Conservation (phyloP, 768 basidiomycete species). For the Mycena galopus region DNA sequence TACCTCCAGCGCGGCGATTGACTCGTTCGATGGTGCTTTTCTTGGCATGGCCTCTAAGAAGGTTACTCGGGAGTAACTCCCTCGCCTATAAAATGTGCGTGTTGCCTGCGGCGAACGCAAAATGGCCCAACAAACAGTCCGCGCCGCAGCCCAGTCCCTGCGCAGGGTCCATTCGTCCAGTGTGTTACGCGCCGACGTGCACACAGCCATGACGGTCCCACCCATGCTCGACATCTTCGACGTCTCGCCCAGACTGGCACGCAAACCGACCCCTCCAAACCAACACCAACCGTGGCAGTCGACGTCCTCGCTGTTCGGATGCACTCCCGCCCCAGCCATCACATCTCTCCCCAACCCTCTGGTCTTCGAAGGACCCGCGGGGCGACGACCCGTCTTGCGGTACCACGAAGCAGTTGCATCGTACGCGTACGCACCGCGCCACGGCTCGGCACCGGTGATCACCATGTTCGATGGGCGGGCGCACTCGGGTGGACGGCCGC, state of each 20-base stretch:
- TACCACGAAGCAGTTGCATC: not conserved
- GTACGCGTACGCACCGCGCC: not conserved
- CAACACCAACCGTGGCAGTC: not conserved
- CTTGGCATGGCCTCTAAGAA: too few relatives aligned
- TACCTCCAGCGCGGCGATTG: too few relatives aligned
- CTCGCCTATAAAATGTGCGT: too few relatives aligned
- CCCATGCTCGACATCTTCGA: constrained; percentile 30
- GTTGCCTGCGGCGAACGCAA: too few relatives aligned
- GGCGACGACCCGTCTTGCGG: constrained; percentile 7
- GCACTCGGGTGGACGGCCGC: not conserved
- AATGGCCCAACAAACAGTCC: constrained; percentile 8
- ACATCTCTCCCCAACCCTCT: constrained; percentile 20
- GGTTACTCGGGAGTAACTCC: too few relatives aligned
- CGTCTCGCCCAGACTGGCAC: constrained; percentile 2
- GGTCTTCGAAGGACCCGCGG: constrained; percentile 23
- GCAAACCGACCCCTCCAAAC: not conserved
- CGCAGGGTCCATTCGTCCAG: constrained; percentile 10
- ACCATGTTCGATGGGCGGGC: constrained; percentile 1
- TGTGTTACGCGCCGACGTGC: not conserved
- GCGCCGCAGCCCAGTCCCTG: constrained; percentile 5
- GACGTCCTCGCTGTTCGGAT: not conserved
- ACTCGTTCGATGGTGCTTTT: too few relatives aligned
- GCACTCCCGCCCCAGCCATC: not conserved
- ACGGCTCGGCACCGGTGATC: not conserved
- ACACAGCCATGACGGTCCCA: not conserved